Evolutionary conservation across 1,284 basidiomycete species (phyloP).

Genomic region (Trichosporon coremiiforme): DNA sequence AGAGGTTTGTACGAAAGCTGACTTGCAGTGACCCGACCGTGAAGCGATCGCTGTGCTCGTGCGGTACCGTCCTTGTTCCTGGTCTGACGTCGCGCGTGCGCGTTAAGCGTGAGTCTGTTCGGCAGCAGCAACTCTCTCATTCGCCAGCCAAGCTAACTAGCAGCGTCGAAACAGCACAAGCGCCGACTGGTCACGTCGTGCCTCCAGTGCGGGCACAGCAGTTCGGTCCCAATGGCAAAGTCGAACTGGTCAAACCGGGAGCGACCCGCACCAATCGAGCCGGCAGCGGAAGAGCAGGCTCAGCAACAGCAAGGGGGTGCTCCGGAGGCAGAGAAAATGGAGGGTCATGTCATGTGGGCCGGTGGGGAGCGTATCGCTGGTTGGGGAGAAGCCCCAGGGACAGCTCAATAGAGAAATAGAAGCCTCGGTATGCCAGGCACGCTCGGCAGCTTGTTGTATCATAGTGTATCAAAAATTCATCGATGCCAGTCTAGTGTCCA

Average conservation of each 20-base stretch:
- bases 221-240: neutral
- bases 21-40: constrained; percentile 45
- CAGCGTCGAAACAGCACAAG: constrained; percentile 13
- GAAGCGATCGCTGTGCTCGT: constrained; percentile 46
- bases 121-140: neutral
- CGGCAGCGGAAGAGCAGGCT: neutral
- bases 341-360: constrained; percentile 27
- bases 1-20: neutral
- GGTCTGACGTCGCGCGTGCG: constrained; percentile 46
- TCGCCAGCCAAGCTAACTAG: neutral
- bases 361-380: constrained; percentile 24
- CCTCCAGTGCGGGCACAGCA: neutral
- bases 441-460: neutral
- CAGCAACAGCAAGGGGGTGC: neutral
- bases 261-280: neutral
- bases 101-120: constrained; percentile 40
- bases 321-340: neutral
- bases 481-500: constrained; percentile 10
- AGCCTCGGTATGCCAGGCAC: too few relatives aligned
- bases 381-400: constrained; percentile 20
- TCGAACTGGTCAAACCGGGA: neutral
- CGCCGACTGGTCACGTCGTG: constrained; percentile 4
- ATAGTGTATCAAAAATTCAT: constrained; percentile 15
- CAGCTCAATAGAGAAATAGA: neutral
- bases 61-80: constrained; percentile 48